Conservation (phyloP, 345 rosid species). For the Trapa bicornis region DNA sequence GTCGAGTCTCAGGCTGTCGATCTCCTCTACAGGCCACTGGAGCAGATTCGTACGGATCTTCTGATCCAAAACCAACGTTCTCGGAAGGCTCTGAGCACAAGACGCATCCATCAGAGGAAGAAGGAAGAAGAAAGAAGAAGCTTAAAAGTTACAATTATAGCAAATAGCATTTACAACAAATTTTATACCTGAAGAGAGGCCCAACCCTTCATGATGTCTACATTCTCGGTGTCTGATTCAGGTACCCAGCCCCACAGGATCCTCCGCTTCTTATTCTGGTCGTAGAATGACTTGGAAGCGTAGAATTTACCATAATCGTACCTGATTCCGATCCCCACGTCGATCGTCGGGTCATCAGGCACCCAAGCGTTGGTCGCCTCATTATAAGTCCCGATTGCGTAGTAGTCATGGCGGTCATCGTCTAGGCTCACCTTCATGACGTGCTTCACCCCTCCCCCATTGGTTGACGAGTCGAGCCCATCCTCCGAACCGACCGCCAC, state of each 20-base stretch:
- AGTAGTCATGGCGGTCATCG: constrained; percentile 51
- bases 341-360: constrained; percentile 42
- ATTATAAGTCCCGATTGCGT: constrained; percentile 45
- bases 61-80: constrained; percentile 48
- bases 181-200: constrained; percentile 51
- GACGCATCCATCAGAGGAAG: not conserved
- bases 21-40: constrained; percentile 83
- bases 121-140: too few species aligned
- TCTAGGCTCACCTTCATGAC: constrained; percentile 55
- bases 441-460: constrained; percentile 39
- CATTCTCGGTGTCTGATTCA: constrained; percentile 51
- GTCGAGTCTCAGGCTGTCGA: constrained; percentile 46
- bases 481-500: constrained; percentile 20
- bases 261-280: constrained; percentile 35
- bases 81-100: constrained; percentile 51
- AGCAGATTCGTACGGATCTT: constrained; percentile 51
- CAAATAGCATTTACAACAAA: too few species aligned
- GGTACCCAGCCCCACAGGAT: constrained; percentile 69
- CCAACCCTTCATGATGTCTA: constrained; percentile 64
- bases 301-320: constrained; percentile 62
- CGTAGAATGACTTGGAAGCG: constrained; percentile 63
- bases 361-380: constrained; percentile 31
- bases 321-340: constrained; percentile 54
- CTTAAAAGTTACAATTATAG: not conserved
- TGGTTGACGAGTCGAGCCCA: constrained; percentile 47